Conservation (phyloP, 352 stramenopile species). For the Thraustotheca clavata region DNA sequence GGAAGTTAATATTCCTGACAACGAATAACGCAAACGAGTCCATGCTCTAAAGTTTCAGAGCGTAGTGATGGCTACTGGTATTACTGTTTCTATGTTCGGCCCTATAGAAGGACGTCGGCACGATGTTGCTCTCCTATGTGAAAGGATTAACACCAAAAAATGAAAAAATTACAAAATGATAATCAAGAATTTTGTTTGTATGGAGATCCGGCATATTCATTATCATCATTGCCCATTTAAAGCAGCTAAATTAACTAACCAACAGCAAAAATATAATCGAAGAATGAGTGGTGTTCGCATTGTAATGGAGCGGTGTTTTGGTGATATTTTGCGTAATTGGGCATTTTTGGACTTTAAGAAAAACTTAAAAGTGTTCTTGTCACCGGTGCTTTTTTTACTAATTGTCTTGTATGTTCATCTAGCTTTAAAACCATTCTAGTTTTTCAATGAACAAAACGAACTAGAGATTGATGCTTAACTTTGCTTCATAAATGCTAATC, state of each 20-base stretch:
- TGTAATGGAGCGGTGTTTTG: constrained; percentile 9
- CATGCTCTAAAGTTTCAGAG: constrained; percentile 17
- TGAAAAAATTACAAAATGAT: neutral
- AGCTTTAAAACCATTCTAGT: no score
- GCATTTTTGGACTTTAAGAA: constrained; percentile 9
- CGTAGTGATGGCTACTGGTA: constrained; percentile 10
- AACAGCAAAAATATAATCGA: constrained; percentile 2
- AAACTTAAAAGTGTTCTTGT: neutral
- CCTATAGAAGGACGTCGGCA: constrained; percentile 17
- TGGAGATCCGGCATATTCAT: constrained; percentile 1
- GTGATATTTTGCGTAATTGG: constrained; percentile 8
- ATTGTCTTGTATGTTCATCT: no score
- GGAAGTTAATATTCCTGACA: no score
- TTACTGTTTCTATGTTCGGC: constrained; percentile 3
- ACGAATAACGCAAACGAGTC: neutral
- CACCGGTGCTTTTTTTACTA: neutral
- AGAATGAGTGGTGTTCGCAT: neutral
- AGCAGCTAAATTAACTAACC: no score
- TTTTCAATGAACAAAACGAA: no score
- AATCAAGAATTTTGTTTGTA: neutral
- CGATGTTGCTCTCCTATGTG: neutral
- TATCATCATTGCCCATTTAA: no score
- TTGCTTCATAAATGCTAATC: no score
- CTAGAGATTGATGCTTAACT: no score
- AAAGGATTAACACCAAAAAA: neutral